phyloP scores from a whole-genome alignment of 139 green algal species.

The Gonium pectorale region DNA sequence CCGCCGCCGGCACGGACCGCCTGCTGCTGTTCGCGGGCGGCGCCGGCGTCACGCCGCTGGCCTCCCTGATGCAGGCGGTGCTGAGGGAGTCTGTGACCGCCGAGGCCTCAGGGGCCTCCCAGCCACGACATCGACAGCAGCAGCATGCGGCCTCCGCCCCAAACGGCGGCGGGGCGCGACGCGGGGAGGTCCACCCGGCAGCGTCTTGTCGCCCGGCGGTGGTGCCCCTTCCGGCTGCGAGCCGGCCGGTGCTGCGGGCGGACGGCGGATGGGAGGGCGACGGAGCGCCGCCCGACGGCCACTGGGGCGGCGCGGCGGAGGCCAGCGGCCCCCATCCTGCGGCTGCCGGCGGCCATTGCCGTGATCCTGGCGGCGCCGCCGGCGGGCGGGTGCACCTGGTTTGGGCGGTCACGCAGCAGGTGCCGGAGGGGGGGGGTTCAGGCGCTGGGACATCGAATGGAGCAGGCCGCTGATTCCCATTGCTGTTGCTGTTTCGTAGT shows the following conservation, averaged over 20 bases:
- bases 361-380: neutral
- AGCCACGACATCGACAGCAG: neutral
- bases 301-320: neutral
- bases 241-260: neutral
- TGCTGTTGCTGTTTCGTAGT: too few species aligned
- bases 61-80: constrained; percentile 14
- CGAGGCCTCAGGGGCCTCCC: neutral
- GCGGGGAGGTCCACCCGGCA: too few species aligned
- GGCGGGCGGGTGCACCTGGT: constrained; percentile 14
- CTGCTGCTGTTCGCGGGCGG: constrained; percentile 29
- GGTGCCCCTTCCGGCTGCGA: too few species aligned
- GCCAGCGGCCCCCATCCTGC: neutral
- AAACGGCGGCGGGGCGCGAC: too few species aligned
- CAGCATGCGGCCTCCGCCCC: too few species aligned
- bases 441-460: neutral
- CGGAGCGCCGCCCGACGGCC: too few species aligned
- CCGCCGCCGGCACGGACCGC: neutral
- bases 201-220: too few species aligned
- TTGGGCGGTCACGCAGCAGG: constrained; percentile 34
- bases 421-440: neutral
- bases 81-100: neutral
- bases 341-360: neutral
- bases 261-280: too few species aligned
- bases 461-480: neutral
- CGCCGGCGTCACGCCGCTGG: constrained; percentile 30